A percentile compares a stretch with the other conserved stretches of the same genome.
Evolutionary conservation across 495 filamentous ascomycete genomes (phyloP).

Genomic region (Pseudomonodictys pantanalensis): DNA sequence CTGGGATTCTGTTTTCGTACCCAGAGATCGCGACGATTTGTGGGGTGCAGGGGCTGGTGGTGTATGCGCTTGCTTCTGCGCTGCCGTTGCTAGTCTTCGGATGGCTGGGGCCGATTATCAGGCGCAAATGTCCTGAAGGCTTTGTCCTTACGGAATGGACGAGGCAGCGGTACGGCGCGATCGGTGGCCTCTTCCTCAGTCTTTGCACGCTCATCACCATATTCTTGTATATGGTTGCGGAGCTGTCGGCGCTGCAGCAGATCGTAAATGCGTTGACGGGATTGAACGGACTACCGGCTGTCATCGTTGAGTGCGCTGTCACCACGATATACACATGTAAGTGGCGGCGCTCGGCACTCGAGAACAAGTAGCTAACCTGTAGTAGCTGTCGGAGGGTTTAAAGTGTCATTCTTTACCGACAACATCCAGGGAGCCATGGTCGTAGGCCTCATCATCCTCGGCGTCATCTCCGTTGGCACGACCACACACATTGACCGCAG

Average conservation of each 20-base stretch:
- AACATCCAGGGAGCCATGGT: conserved; percentile 76
- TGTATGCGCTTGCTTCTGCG: conserved; percentile 66
- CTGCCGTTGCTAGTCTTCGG: conserved; percentile 68
- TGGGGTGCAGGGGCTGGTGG: conserved; percentile 68
- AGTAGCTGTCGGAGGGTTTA: conserved; percentile 69
- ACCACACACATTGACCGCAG: conserved; percentile 66
- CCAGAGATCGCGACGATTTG: conserved; percentile 76
- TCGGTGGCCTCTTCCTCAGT: conserved; percentile 65
- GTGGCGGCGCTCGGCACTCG: conserved; percentile 21
- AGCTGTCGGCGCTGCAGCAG: conserved; percentile 70
- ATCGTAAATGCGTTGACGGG: conserved; percentile 70
- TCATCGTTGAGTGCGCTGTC: conserved; percentile 68
- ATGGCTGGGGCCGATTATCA: conserved; percentile 65
- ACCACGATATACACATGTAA: conserved; percentile 77
- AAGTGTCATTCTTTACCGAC: conserved; percentile 74
- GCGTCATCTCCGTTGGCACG: conserved; percentile 67
- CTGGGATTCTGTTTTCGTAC: conserved; percentile 73
- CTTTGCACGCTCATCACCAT: conserved; percentile 65
- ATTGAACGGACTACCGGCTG: conserved; percentile 65
- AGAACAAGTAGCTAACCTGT: not conserved
- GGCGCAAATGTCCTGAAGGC: conserved; percentile 69
- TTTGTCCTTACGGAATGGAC: conserved; percentile 82
- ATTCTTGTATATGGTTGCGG: conserved; percentile 78
- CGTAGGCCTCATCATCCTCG: conserved; percentile 62
- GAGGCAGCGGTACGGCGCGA: conserved; percentile 63